Evolutionary conservation across 495 filamentous ascomycete species (phyloP), one percentile per base, ranked within the genome.

Genomic region (Penicillium canescens): DNA sequence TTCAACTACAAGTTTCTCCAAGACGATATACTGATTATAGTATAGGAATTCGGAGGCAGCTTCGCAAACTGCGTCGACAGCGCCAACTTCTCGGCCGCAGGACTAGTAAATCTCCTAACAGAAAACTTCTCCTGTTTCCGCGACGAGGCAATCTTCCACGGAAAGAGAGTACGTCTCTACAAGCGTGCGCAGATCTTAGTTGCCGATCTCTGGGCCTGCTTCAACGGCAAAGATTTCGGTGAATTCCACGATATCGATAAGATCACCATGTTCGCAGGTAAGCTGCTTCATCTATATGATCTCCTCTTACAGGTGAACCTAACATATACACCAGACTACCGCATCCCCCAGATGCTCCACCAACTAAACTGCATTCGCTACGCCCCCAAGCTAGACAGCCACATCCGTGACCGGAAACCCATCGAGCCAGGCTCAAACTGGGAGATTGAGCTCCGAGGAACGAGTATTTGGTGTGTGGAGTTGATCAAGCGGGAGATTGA

Each of bases 101-200:
- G 80, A 3, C 78, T 99, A 0, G 91, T 97, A 31, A 91, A 96
- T 63, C 67, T 92, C 0, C 76, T 98, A 1, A 87, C 86, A 12
- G 79, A 83, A 18, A 82, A 90, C 55, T 96, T 99, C 60, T 60
- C 82, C 21, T 96, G 90, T 71, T 96, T 99, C 75, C 78, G 86
- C 26, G 94, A 98, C 61, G 89, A 89, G 60, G 79, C 82, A 37
- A 59, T 61, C 10, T 95, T 91, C 68, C 84, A 92, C 44, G 82
- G 84, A 6, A 80, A 81, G n/a, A 79, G 78, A 16, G 83, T 98
- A 3, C 88, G 89, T 16, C 78, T 99, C 55, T 84, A 93, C 64
- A 98, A 98, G 68, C 85, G 94, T 8, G 92, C 94, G 3, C 94
- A 99, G 75, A 98, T 98, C 49, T 80, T 97, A 12, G 90, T 95